phyloP scores from a whole-genome alignment of 176 grass and related monocot genomes.

The Triticum urartu region DNA sequence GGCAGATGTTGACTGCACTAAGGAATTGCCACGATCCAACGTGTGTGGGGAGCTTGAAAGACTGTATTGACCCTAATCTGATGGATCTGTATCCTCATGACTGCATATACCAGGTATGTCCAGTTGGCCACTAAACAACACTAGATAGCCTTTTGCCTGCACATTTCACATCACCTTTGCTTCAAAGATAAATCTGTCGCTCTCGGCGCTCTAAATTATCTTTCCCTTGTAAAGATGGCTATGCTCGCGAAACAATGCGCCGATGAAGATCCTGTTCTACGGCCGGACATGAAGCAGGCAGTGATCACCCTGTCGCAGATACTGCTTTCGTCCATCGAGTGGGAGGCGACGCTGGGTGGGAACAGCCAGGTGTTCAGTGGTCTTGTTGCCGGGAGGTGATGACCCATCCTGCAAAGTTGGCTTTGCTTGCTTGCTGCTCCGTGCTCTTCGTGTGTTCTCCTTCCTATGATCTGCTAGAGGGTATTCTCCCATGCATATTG shows the following conservation, averaged over 20 bases:
- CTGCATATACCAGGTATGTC: conserved; percentile 76
- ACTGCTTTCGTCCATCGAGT: conserved; percentile 89
- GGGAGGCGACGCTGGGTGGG: conserved; percentile 82
- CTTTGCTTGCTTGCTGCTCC: conserved; percentile 11
- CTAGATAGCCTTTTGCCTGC: conserved; percentile 5
- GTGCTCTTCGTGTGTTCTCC: not conserved
- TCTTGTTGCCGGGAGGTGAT: conserved; percentile 92
- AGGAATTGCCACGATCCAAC: conserved; percentile 58
- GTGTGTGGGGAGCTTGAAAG: conserved; percentile 65
- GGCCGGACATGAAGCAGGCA: conserved; percentile 97
- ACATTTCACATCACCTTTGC: conserved; percentile 6
- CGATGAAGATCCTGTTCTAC: conserved; percentile 87
- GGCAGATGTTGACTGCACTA: conserved; percentile 85
- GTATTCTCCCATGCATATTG: not conserved
- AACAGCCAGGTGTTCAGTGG: conserved; percentile 98
- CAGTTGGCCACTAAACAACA: not conserved
- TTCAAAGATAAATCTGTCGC: not conserved
- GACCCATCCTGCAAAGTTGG: not conserved
- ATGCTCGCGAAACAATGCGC: conserved; percentile 88
- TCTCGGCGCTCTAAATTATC: not conserved
- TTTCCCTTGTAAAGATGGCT: conserved; percentile 60
- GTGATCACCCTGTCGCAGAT: conserved; percentile 96
- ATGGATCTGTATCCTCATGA: conserved; percentile 88
- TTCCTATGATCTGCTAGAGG: not conserved
- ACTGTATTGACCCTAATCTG: conserved; percentile 71